Base-by-base conservation (phyloP, 139 green algal species). In the Gonium pectorale region DNA sequence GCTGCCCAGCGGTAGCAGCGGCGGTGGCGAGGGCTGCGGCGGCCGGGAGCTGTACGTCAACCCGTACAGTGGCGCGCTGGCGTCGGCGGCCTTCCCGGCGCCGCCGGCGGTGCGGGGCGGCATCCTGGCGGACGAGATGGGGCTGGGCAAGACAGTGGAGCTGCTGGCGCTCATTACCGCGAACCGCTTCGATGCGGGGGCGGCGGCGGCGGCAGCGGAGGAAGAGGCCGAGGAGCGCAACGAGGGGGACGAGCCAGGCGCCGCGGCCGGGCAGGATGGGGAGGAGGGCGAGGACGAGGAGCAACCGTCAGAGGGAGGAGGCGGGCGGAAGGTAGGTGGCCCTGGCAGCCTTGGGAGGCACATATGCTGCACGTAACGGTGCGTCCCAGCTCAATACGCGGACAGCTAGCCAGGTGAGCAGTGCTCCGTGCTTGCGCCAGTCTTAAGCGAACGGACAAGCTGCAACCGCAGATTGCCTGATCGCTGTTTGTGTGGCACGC, bases 71-170 rank as follows among this genome's bases (percentile, higher is more conserved):
- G 92, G 91, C 0, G 21, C 46, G 0, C 24, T 94, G 17, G 69
- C 66, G 40, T 29, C 74, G 62, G 5, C 79, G 54, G 37, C 59
- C 26, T 89, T 91, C 59, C 13, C 68, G 0, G 64, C 79, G 15
- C 79, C 86, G 33, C 41, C 67, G 5, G 67, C 69, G 1, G 83
- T 91, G 35, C n/a, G 19, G 0, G 89, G 92, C 37, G 92, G 92
- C 68, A 93, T 96, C 35, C 80, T 95, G 43, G 87, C 87, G 31
- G 77, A 83, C 31, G 77, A 96, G 87, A 97, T 97, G 94, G 95
- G 94, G 0, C 80, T 98, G 35, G 96, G 97, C 29, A 99, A 99
- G 88, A 99, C 96, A 0, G 95, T 99, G 8, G 97, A 99, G 92
- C 81, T 99, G 41, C 89, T 99, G 22, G 95, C 97, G 5, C 92